These are phyloP conservation scores for Pestalotiopsis sp. DNA, from an alignment of 2,329 filamentous ascomycete genomes.

Conservation along the genomic window DNA sequence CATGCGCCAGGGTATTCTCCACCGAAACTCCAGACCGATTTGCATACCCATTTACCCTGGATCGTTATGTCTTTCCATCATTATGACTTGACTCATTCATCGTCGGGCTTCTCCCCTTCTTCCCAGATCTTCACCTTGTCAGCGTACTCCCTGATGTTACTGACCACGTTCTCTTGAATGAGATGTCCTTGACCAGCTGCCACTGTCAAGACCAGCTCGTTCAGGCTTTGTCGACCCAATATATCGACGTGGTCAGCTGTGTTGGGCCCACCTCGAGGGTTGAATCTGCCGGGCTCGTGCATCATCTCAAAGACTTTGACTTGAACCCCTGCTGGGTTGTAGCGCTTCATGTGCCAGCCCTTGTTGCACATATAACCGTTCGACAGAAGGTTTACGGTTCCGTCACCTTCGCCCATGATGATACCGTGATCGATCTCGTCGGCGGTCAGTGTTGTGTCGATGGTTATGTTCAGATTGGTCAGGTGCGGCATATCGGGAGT, in stretches of 20 bases:
- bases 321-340: slow-evolving; percentile 83
- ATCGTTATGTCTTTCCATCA: slow-evolving; percentile 2
- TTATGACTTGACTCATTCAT: slow-evolving; percentile 14
- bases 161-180: slow-evolving; percentile 77
- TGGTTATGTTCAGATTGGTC: slow-evolving; percentile 74
- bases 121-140: slow-evolving; percentile 83
- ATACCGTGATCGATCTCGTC: slow-evolving; percentile 80
- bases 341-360: slow-evolving; percentile 91
- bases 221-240: slow-evolving; percentile 82
- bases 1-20: slow-evolving; percentile 2
- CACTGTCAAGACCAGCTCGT: slow-evolving; percentile 85
- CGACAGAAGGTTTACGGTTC: slow-evolving; percentile 91
- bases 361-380: slow-evolving; percentile 96
- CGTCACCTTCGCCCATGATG: slow-evolving; percentile 94
- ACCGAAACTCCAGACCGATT: slow-evolving; percentile 12
- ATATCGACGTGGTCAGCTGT: slow-evolving; percentile 96
- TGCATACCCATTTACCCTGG: neutral
- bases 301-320: slow-evolving; percentile 94
- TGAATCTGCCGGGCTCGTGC: slow-evolving; percentile 92
- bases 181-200: slow-evolving; percentile 82
- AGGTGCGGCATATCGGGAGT: slow-evolving; percentile 63
- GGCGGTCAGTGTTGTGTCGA: slow-evolving; percentile 65
- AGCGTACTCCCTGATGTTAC: slow-evolving; percentile 81
- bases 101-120: slow-evolving; percentile 40
- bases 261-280: slow-evolving; percentile 71